Base-by-base conservation (phyloP, 768 basidiomycete species). In the Dendrothele bispora region DNA sequence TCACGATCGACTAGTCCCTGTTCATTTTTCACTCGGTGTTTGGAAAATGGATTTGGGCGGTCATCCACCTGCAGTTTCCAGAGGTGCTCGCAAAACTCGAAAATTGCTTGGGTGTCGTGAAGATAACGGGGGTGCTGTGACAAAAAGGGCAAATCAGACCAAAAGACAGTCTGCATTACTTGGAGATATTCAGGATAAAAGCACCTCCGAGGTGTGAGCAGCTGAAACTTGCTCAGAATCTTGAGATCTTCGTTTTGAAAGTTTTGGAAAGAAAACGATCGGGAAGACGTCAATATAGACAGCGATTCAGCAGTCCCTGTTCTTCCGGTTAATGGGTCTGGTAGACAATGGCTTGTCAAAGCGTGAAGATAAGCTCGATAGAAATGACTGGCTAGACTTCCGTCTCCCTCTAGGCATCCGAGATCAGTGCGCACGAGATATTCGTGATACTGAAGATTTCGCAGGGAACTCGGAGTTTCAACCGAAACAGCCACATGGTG, bases 261-360 rank as follows among this genome's bases (percentile, higher is more conserved):
- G 39, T 48, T 54, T 53, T 62, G 60, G 41, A 74, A 66, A 0
- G 71, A 67, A 21, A 25, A 45, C 24, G 56, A 67, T 12, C 51
- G 29, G 5, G 65, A 60, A 8, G 67, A 69, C 15, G 50, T 48
- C 5, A 72, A 53, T 7, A 56, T 29, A 39, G 54, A 45, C 21
- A 74, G 45, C 1, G 72, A 70, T 36, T 71, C 67, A 35, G 70
- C 69, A 3, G 61, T 65, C 7, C 71, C 71, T 0, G 65, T 65
- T 5, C 58, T 57, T 14, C 55, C 52, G 3, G 70, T 72, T 3
- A 72, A 54, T 7, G 67, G 66, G 55, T 72, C 70, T 24, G 57
- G 55, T 12, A 60, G 48, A 46, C 59, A 61, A 21, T 59, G 57
- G n/a, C 68, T 65, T 1, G 65, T 72, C 0, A 71, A 39, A 7